These are phyloP conservation scores for Pythium sukuiense DNA, from an alignment of 352 stramenopile species.

Conservation along the genomic window DNA sequence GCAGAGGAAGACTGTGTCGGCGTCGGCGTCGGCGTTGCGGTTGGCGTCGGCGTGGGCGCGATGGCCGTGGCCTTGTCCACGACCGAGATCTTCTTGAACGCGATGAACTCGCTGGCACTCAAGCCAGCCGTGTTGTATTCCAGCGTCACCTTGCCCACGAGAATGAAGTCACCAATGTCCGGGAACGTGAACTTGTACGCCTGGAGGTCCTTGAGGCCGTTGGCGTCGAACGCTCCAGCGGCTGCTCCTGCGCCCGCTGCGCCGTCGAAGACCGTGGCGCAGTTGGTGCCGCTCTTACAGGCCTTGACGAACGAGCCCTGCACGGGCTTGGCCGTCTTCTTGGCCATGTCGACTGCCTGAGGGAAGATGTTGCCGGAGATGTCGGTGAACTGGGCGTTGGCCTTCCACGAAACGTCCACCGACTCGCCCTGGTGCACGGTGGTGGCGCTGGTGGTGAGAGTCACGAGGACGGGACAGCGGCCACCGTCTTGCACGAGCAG, in stretches of 20 bases:
- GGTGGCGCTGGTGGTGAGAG: conserved; percentile 42
- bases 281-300: conserved; percentile 70
- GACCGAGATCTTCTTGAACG: conserved; percentile 68
- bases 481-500: conserved; percentile 42
- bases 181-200: conserved; percentile 50
- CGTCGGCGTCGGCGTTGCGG: conserved; percentile 19
- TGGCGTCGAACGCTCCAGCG: conserved; percentile 42
- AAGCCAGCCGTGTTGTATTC: conserved; percentile 47
- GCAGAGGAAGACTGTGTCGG: conserved; percentile 10
- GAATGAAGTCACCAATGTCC: conserved; percentile 56
- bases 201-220: conserved; percentile 47
- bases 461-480: conserved; percentile 59
- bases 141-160: conserved; percentile 64
- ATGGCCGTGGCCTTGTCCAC: conserved; percentile 46
- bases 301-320: conserved; percentile 47
- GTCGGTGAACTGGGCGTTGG: conserved; percentile 34
- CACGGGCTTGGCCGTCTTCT: conserved; percentile 37
- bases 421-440: conserved; percentile 52
- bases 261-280: conserved; percentile 44
- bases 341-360: conserved; percentile 49
- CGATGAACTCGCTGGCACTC: conserved; percentile 58
- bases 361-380: conserved; percentile 57
- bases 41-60: conserved; percentile 26
- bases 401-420: conserved; percentile 57
- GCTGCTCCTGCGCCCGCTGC: conserved; percentile 35